phyloP scores from a whole-genome alignment of 345 rosid species.

The Citrus inodora region DNA sequence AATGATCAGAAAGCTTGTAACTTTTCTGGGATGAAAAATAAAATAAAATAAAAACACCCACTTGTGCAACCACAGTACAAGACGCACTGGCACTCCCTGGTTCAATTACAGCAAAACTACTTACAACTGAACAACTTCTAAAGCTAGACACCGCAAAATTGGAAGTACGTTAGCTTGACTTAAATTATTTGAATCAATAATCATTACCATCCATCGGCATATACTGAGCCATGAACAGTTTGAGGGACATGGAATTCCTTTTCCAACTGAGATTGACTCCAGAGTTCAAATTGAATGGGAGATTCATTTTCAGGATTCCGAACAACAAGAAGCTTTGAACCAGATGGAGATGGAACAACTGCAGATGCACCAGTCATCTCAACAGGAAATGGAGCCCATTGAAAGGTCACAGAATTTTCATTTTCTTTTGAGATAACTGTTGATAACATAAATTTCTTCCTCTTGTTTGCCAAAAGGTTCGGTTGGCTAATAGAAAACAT shows the following conservation, averaged over 20 bases:
- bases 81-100: not conserved
- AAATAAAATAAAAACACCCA: not conserved
- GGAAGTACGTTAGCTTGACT: not conserved
- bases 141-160: not conserved
- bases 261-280: slow-evolving; percentile 74
- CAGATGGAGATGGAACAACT: slow-evolving; percentile 79
- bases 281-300: slow-evolving; percentile 78
- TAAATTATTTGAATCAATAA: not conserved
- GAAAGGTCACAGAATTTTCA: slow-evolving; percentile 40
- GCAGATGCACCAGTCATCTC: slow-evolving; percentile 74
- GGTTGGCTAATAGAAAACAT: slow-evolving; percentile 82
- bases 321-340: slow-evolving; percentile 70
- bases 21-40: not conserved
- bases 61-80: not conserved
- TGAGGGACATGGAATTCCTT: slow-evolving; percentile 76
- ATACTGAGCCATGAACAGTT: slow-evolving; percentile 80
- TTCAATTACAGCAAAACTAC: not conserved
- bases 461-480: slow-evolving; percentile 76
- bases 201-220: slow-evolving; percentile 78
- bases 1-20: slow-evolving; percentile 16
- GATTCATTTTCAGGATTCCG: slow-evolving; percentile 78
- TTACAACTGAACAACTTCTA: slow-evolving; percentile 6
- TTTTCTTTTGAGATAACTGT: slow-evolving; percentile 45
- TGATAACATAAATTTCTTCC: slow-evolving; percentile 53
- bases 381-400: slow-evolving; percentile 82